Base-by-base conservation (phyloP, 768 basidiomycete genomes). In the Boletus vinaceobasis region DNA sequence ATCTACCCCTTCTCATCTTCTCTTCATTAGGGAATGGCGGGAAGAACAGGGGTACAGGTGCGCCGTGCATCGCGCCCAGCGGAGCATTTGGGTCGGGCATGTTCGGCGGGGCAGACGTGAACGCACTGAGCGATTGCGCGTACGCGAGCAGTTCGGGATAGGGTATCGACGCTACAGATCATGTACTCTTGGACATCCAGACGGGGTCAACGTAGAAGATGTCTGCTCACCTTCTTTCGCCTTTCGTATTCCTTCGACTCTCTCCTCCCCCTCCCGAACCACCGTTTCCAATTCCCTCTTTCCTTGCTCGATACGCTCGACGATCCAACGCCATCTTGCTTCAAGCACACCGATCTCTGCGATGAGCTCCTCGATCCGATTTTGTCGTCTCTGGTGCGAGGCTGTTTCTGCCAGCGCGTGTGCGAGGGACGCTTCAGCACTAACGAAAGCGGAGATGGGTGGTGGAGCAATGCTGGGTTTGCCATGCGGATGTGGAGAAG, bases 21-120 rank as follows among this genome's bases (percentile, higher is more conserved):
- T 92, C 91, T 72, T 92, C 90, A 65, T 91, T 92, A 1, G 91
- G 91, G 69, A 92, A 93, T 11, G 92, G 92, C 36, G 90, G 90
- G 74, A 92, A 91, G 78, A 93, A 92, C 39, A 90, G 66, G 17
- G 87, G 88, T 17, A 86, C 85, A 1, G 87, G 87, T 11, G 84
- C 84, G 61, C 87, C 88, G 9, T 86, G 87, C 48, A 59, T 11
- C 37, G 59, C 52, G 17, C 31, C 53, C 31, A 56, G 35, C 1
- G 87, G 84, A 6, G 83, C 72, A 26, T 76, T 76, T 44, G 84
- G 78, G 62, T 90, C 88, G 21, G 88, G 88, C 83, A 91, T 87
- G 64, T 90, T 90, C 10, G 91, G 91, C 8, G 91, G 91, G 10
- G 90, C 91, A 33, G 91, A 91, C 6, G 91, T 91, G 71, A 92